These are phyloP conservation scores for Protea cynaroides DNA, from an alignment of 164 flowering plant genomes.

Conservation along the genomic window DNA sequence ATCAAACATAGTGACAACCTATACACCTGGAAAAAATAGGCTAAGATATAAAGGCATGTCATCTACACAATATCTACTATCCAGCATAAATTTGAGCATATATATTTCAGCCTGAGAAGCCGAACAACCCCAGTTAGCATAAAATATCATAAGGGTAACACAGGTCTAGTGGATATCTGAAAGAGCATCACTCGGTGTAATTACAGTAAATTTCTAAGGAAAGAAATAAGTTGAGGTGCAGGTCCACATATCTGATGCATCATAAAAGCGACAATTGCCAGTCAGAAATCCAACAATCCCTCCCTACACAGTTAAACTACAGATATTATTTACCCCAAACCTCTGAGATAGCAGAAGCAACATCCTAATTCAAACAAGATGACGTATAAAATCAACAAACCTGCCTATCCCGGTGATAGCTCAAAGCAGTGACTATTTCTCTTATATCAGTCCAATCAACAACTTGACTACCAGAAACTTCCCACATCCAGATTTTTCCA, in stretches of 20 bases:
- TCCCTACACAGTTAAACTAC: constrained; percentile 39
- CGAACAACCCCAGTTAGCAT: too few relatives aligned
- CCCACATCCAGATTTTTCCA: constrained; percentile 87
- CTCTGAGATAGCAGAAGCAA: background rate
- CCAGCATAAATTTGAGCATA: background rate
- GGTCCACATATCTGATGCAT: constrained; percentile 42
- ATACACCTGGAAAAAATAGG: background rate
- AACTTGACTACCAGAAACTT: constrained; percentile 38
- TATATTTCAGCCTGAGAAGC: background rate
- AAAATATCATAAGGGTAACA: too few relatives aligned
- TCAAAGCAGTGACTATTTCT: constrained; percentile 78
- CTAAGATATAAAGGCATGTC: background rate
- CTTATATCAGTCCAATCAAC: constrained; percentile 61
- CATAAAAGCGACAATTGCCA: constrained; percentile 62
- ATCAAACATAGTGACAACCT: background rate
- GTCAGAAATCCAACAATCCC: constrained; percentile 61
- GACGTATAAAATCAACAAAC: constrained; percentile 24
- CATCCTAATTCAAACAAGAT: constrained; percentile 1
- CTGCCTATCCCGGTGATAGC: constrained; percentile 70
- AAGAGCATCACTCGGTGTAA: background rate
- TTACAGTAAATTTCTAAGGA: too few relatives aligned
- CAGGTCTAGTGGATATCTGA: background rate
- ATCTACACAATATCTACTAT: background rate
- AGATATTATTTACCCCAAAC: background rate
- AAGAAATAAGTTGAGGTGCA: background rate